Conservation (phyloP, 2,329 filamentous ascomycete genomes). For the Trichoderma pleuroti region DNA sequence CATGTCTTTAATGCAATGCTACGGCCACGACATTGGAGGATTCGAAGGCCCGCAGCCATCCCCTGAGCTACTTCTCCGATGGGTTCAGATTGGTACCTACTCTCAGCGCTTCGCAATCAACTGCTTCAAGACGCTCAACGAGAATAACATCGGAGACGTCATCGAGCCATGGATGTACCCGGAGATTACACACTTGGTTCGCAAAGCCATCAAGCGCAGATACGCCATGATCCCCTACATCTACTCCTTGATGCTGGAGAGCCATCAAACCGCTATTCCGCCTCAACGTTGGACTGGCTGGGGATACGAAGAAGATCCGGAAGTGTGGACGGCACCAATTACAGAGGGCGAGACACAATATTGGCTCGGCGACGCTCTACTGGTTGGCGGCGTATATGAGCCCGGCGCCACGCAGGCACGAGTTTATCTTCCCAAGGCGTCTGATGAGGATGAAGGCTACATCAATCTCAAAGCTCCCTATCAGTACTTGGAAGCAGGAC, state of each 20-base stretch:
- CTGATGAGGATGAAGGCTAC: constrained; percentile 53
- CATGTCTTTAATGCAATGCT: constrained; percentile 65
- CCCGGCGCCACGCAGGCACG: constrained; percentile 50
- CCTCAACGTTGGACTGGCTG: constrained; percentile 71
- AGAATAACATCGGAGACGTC: constrained; percentile 66
- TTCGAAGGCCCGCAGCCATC: constrained; percentile 71
- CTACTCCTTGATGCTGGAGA: constrained; percentile 61
- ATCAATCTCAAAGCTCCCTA: constrained; percentile 61
- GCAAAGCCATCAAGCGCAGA: constrained; percentile 63
- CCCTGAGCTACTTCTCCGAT: constrained; percentile 67
- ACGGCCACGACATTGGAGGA: constrained; percentile 71
- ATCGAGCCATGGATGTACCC: constrained; percentile 79
- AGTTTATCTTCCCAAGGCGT: constrained; percentile 62
- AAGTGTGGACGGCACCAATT: constrained; percentile 60
- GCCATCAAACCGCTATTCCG: constrained; percentile 58
- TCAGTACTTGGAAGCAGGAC: constrained; percentile 48
- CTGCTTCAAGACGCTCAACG: constrained; percentile 68
- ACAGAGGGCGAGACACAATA: constrained; percentile 67
- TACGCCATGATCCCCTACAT: constrained; percentile 71
- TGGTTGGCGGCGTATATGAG: constrained; percentile 66
- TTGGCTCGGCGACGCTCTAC: constrained; percentile 65
- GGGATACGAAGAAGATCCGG: constrained; percentile 64
- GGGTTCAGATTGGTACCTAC: constrained; percentile 69
- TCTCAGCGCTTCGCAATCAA: constrained; percentile 72
- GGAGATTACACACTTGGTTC: constrained; percentile 58